Base-by-base conservation (phyloP, 176 grass and related monocot species). In the Rhynchospora pubera region DNA sequence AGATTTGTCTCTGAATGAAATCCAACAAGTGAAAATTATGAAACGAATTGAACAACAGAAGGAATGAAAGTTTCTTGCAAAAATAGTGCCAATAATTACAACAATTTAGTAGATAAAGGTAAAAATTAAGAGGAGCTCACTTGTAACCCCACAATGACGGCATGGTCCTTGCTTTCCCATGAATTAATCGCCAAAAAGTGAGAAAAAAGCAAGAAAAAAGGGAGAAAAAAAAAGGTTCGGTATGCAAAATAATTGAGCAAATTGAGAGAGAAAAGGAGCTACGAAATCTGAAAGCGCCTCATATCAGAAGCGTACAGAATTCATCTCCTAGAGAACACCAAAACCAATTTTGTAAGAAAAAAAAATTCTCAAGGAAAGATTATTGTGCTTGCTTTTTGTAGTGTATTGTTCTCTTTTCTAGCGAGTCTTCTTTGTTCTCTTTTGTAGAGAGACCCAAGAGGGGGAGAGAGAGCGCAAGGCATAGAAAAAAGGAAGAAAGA, bases 111-210 rank as follows among this genome's bases (percentile, higher is more conserved):
- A 42, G 65, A 75, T 44, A 47, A 77, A 80, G 45, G 22, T 39
- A 71, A 83, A 87, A 44, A 90, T 74, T 88, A 89, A 91, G 47
- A 89, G 85, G 90, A 87, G 95, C 95, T 98, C 92, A 98, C 95
- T 98, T 93, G 95, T 94, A 86, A 98, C 90, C 88, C 95, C 95
- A 85, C 95, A 98, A 93, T 98, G 95, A 84, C 84, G 57, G 89
- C 96, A 98, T 84, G 96, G 96, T 71, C 96, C 96, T 79, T 91
- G 87, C 92, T 98, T 98, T 78, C 62, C 92, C 96, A 98, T 98
- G 59, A 84, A 84, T 85, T 83, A 87, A 85, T 63, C 84, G 59
- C 82, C 57, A 85, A 73, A 81, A 65, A 78, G 82, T 30, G 72
- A 84, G 83, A 78, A 80, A 80, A 83, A 85, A 63, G 34, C 22